A percentile compares a stretch with the other conserved stretches of the same genome.
Conservation (phyloP, 2,329 filamentous ascomycete species). For the Exophiala alcalophila region DNA sequence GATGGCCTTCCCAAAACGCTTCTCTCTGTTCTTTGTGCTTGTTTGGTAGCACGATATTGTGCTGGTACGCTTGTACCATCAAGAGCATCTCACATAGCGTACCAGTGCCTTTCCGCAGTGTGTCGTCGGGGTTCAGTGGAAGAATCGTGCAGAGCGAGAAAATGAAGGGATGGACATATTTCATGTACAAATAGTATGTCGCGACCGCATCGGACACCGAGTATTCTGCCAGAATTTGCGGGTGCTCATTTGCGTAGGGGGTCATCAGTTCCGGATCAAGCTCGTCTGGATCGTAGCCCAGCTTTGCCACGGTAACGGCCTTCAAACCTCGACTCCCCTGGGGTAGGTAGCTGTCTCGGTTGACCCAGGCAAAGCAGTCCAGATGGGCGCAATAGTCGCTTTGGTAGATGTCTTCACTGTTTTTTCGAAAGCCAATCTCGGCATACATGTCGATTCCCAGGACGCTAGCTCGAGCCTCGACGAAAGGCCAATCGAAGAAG, state of each 20-base stretch:
- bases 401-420: constrained; percentile 93
- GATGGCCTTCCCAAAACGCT: constrained; percentile 92
- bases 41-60: constrained; percentile 89
- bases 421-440: constrained; percentile 95
- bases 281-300: constrained; percentile 97
- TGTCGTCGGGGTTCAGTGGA: constrained; percentile 87
- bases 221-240: constrained; percentile 93
- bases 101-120: constrained; percentile 90
- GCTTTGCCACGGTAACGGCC: constrained; percentile 94
- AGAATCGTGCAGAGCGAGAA: constrained; percentile 98
- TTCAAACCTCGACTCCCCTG: constrained; percentile 97
- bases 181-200: constrained; percentile 99
- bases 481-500: constrained; percentile 99
- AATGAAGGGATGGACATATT: constrained; percentile 99
- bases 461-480: constrained; percentile 87
- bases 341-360: constrained; percentile 94
- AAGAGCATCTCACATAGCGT: constrained; percentile 99
- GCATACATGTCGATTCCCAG: constrained; percentile 99
- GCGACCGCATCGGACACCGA: constrained; percentile 98
- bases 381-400: constrained; percentile 96
- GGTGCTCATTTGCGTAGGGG: constrained; percentile 77
- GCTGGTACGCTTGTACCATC: constrained; percentile 96
- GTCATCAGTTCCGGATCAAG: constrained; percentile 98
- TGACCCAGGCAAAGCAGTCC: constrained; percentile 99
- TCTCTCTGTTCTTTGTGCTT: constrained; percentile 91